Base-by-base conservation (phyloP, 1,284 basidiomycete species). In the Lignosus rhinocerotis region DNA sequence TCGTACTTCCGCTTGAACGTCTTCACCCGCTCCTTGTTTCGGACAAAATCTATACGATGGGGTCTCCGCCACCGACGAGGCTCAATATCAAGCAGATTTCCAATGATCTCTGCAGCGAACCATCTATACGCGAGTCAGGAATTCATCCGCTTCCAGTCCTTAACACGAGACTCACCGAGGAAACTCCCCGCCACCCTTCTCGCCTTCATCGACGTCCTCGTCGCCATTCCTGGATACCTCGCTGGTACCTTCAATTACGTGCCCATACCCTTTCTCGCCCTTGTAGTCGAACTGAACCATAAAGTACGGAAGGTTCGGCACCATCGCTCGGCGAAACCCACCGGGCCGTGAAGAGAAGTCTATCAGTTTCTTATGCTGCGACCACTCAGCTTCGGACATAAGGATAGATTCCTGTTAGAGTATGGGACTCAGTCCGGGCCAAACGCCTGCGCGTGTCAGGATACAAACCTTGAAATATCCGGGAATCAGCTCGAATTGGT, bases 231-330 rank as follows among this genome's bases (percentile, higher is more conserved):
- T 83, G 0, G 78, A 75, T 2, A 80, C 84, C 51, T 92, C 87
- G 25, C 84, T 87, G 1, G 85, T 83, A 1, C 95, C 95, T 72
- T 98, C 95, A 60, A 98, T 96, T 57, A 98, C 91, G 73, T 99
- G 97, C 0, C 97, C 97, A 70, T 95, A 99, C 1, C 95, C 95
- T 71, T 93, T 94, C 74, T 96, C 94, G 32, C 96, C 96, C 69
- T 94, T 96, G 76, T 99, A 85, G 75, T 99, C 97, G 76, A 96
- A 99, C 68, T 94, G 92, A 1, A 99, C 92, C 90, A 96, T 96
- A 71, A 99, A 99, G 76, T 99, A 99, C 0, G 97, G 97, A 44
- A 99, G 76, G 67, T 98, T 95, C 1, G 96, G 88, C 6, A 99
- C 96, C 87, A 99, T 92, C 38, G 92, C 87, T 1, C 94, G 83